These are phyloP conservation scores for Dactylellina cionopaga DNA, from an alignment of 2,329 filamentous ascomycete genomes.

Conservation along the genomic window DNA sequence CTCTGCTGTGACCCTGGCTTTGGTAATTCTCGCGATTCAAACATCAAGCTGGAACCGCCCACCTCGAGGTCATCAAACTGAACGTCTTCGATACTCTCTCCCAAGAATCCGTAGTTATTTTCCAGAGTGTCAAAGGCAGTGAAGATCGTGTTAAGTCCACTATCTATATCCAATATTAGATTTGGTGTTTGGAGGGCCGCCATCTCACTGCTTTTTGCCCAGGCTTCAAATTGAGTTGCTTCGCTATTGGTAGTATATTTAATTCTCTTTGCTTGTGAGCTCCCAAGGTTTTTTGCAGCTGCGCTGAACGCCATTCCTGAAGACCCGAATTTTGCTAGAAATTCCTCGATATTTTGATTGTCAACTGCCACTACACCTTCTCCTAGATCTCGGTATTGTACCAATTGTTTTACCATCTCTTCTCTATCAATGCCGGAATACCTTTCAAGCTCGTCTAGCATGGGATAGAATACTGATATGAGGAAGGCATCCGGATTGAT, in stretches of 20 bases:
- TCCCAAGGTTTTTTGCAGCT: conserved; percentile 2
- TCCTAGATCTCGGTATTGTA: conserved; percentile 2
- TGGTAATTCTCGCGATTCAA: background rate
- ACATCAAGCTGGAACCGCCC: background rate
- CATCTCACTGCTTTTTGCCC: conserved; percentile 12
- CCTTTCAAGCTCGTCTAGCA: conserved; percentile 4
- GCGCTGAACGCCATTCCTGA: background rate
- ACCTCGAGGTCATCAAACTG: background rate
- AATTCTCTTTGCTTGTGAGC: background rate
- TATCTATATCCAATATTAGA: background rate
- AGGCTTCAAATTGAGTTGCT: conserved; percentile 1
- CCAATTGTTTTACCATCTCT: background rate
- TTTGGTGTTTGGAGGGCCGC: background rate
- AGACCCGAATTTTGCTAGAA: background rate
- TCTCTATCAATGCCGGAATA: background rate
- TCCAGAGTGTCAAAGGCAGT: background rate
- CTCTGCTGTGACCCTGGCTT: too few species aligned
- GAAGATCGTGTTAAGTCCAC: background rate
- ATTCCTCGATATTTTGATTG: background rate
- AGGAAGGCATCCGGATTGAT: conserved; percentile 17
- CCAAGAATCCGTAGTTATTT: background rate
- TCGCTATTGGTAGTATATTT: background rate
- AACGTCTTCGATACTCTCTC: conserved; percentile 4
- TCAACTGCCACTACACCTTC: background rate
- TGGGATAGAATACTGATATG: background rate